A percentile compares a stretch with the other conserved stretches of the same genome.
Evolutionary conservation across 306 rosid species (phyloP).

Genomic region (Senna siamea): DNA sequence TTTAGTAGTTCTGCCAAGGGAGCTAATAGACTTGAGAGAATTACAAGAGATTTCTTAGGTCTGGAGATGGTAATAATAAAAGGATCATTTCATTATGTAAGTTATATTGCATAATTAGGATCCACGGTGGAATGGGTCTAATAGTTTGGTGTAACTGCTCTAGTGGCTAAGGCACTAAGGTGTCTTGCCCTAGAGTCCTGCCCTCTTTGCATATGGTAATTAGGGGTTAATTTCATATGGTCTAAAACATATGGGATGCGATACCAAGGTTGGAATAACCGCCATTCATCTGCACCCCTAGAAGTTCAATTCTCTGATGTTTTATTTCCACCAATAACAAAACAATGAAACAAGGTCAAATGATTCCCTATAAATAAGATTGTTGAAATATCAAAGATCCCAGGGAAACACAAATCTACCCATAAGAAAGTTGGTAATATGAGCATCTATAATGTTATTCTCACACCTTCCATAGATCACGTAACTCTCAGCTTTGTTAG

Average conservation of each 20-base stretch:
- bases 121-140: not conserved
- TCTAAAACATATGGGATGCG: not conserved
- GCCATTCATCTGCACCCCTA: not conserved
- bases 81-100: not conserved
- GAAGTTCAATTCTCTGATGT: not conserved
- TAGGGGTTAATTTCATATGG: not conserved
- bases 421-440: not conserved
- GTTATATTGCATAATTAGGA: not conserved
- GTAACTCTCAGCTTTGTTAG: not conserved
- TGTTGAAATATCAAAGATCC: not conserved
- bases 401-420: not conserved
- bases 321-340: not conserved
- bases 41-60: not conserved
- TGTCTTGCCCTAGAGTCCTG: not conserved
- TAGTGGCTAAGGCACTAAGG: not conserved
- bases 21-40: not conserved
- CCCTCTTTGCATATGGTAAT: not conserved
- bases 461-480: not conserved
- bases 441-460: not conserved
- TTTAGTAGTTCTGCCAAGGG: not conserved
- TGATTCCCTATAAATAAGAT: slow-evolving; percentile 3
- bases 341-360: slow-evolving; percentile 1
- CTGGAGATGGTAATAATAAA: not conserved
- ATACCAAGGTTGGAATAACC: not conserved
- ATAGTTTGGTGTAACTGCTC: not conserved